phyloP scores from a whole-genome alignment of 1,139 yeast genomes.

The Wickerhamomyces sp. region DNA sequence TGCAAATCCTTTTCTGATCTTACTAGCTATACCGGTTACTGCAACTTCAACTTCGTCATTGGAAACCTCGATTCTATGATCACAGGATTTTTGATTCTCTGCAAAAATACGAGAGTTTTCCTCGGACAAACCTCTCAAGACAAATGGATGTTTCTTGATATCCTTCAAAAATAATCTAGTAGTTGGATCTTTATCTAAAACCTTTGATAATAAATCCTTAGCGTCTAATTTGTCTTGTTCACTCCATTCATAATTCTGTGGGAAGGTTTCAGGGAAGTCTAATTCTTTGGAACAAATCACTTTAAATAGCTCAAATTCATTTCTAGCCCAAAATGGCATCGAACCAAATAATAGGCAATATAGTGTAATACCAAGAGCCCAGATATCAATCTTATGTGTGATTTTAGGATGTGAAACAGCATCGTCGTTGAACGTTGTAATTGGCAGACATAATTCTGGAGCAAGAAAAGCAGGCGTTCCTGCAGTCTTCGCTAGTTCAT shows the following conservation, averaged over 20 bases:
- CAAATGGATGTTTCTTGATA: conserved; percentile 79
- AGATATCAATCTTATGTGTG: conserved; percentile 37
- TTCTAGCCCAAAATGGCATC: conserved; percentile 87
- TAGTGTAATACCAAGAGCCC: conserved; percentile 95
- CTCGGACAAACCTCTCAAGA: conserved; percentile 53
- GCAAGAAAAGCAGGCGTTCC: conserved; percentile 89
- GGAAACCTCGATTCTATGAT: conserved; percentile 48
- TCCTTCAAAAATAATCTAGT: conserved; percentile 67
- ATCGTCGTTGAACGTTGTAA: conserved; percentile 15
- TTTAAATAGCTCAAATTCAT: conserved; percentile 81
- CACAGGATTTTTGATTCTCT: conserved; percentile 26
- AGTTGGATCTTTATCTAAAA: conserved; percentile 69
- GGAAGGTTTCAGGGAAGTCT: conserved; percentile 54
- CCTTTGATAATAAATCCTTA: conserved; percentile 56
- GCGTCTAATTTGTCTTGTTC: conserved; percentile 56
- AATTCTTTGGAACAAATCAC: conserved; percentile 68
- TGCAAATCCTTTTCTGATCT: conserved; percentile 56
- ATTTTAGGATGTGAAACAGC: conserved; percentile 26
- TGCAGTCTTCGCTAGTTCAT: conserved; percentile 84
- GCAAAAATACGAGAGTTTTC: conserved; percentile 33
- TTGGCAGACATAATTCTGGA: conserved; percentile 58
- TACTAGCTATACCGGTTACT: conserved; percentile 71
- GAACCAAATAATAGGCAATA: conserved; percentile 85
- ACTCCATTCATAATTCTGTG: conserved; percentile 21
- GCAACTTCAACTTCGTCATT: conserved; percentile 72